phyloP scores from a whole-genome alignment of 1,284 basidiomycete genomes.

The Athelia sp. region DNA sequence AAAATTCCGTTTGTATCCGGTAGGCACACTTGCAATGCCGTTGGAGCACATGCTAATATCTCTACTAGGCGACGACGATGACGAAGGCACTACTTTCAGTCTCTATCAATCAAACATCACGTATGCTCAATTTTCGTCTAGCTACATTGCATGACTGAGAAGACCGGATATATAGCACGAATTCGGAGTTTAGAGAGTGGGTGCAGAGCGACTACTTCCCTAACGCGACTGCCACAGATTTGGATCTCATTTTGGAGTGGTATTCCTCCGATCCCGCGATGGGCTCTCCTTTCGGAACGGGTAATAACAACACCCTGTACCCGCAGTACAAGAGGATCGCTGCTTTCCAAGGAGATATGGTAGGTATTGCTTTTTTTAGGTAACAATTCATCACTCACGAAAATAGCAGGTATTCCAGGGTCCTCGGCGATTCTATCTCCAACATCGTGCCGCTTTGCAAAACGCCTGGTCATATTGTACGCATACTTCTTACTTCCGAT shows the following conservation, averaged over 20 bases:
- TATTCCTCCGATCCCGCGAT: slow-evolving; percentile 19
- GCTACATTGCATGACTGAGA: too few relatives aligned
- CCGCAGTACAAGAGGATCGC: slow-evolving; percentile 24
- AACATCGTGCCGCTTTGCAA: slow-evolving; percentile 17
- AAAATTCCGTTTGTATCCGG: slow-evolving; percentile 25
- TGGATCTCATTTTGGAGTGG: slow-evolving; percentile 12
- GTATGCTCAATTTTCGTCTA: slow-evolving; percentile 19
- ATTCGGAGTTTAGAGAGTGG: slow-evolving; percentile 8
- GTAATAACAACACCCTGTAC: slow-evolving; percentile 10
- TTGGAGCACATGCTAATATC: background rate
- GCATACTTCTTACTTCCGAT: slow-evolving; percentile 2
- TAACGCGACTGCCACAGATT: background rate
- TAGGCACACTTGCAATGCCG: background rate
- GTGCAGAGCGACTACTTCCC: slow-evolving; percentile 16
- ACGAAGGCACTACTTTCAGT: slow-evolving; percentile 28
- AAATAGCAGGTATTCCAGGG: slow-evolving; percentile 17
- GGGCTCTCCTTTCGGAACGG: slow-evolving; percentile 20
- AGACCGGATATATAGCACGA: slow-evolving; percentile 8
- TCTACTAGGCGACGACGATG: slow-evolving; percentile 21
- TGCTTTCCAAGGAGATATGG: slow-evolving; percentile 18
- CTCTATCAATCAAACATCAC: slow-evolving; percentile 21
- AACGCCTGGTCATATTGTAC: slow-evolving; percentile 25
- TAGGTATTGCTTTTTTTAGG: too few relatives aligned
- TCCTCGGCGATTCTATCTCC: slow-evolving; percentile 17
- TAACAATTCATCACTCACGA: too few relatives aligned